These are phyloP conservation scores for Protostelium mycophagum DNA, from an alignment of 78 protist species.

Conservation along the genomic window DNA sequence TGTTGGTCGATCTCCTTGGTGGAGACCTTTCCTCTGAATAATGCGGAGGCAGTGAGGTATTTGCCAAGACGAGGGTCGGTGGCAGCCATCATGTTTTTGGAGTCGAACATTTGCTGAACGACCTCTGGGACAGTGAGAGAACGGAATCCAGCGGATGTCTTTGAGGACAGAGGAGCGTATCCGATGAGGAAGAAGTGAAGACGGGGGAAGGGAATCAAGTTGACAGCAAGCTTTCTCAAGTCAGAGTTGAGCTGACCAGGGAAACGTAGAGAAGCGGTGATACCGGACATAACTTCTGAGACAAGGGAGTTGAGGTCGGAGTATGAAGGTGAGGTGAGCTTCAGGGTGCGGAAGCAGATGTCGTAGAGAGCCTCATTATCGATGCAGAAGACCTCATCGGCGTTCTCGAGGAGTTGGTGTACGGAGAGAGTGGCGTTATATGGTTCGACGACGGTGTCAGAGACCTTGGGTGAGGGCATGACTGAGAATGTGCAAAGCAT, in stretches of 20 bases:
- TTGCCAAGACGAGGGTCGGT: constrained; percentile 93
- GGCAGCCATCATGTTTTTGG: constrained; percentile 96
- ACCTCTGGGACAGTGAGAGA: constrained; percentile 91
- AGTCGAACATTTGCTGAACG: constrained; percentile 94
- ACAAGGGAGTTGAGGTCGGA: constrained; percentile 92
- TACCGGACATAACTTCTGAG: constrained; percentile 86
- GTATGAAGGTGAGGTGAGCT: constrained; percentile 86
- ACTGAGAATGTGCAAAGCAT: constrained; percentile 87
- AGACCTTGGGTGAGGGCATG: constrained; percentile 92
- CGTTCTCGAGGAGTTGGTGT: constrained; percentile 90
- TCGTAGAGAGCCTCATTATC: constrained; percentile 96
- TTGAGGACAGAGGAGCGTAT: constrained; percentile 88
- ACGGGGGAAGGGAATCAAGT: constrained; percentile 96
- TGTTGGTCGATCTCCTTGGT: constrained; percentile 94
- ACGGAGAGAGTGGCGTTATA: constrained; percentile 93
- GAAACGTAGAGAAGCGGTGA: constrained; percentile 92
- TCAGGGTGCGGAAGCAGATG: constrained; percentile 86
- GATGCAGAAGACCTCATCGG: constrained; percentile 82
- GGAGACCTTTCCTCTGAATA: constrained; percentile 87
- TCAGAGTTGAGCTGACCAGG: constrained; percentile 93
- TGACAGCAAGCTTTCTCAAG: constrained; percentile 94
- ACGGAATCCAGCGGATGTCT: constrained; percentile 77
- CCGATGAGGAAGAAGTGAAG: constrained; percentile 95
- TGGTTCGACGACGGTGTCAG: constrained; percentile 95
- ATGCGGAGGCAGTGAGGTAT: constrained; percentile 78